Conservation (phyloP, 305 asterid genomes). For the Rubia tinctorum region DNA sequence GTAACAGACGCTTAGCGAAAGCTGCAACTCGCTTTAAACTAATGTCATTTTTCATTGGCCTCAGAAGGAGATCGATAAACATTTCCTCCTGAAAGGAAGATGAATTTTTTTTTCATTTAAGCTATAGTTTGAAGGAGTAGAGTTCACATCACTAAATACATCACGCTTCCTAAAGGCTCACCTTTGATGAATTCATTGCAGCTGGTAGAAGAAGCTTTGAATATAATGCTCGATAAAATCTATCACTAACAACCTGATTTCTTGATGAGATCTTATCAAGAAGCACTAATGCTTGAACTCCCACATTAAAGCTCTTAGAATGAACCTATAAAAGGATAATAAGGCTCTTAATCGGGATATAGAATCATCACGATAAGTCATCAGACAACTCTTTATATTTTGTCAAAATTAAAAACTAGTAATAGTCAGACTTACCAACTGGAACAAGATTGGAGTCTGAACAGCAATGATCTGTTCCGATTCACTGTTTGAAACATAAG, state of each 20-base stretch:
- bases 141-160: not conserved
- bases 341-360: constrained; percentile 6
- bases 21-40: constrained; percentile 87
- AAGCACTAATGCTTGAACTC: constrained; percentile 95
- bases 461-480: constrained; percentile 76
- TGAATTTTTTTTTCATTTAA: not conserved
- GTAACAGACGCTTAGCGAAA: constrained; percentile 86
- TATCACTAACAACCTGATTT: constrained; percentile 89
- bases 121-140: not conserved
- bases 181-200: constrained; percentile 96
- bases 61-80: constrained; percentile 71
- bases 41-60: constrained; percentile 94
- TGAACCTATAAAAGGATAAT: constrained; percentile 60
- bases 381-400: not conserved
- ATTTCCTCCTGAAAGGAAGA: constrained; percentile 73
- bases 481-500: constrained; percentile 75
- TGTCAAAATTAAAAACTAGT: not conserved
- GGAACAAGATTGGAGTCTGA: constrained; percentile 89
- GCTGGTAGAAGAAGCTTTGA: constrained; percentile 87
- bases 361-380: not conserved
- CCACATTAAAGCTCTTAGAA: constrained; percentile 90
- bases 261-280: constrained; percentile 88
- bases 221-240: constrained; percentile 96
- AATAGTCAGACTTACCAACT: constrained; percentile 53
- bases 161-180: constrained; percentile 15